phyloP scores from a whole-genome alignment of 164 flowering plant genomes.

The Platanus orientalis region DNA sequence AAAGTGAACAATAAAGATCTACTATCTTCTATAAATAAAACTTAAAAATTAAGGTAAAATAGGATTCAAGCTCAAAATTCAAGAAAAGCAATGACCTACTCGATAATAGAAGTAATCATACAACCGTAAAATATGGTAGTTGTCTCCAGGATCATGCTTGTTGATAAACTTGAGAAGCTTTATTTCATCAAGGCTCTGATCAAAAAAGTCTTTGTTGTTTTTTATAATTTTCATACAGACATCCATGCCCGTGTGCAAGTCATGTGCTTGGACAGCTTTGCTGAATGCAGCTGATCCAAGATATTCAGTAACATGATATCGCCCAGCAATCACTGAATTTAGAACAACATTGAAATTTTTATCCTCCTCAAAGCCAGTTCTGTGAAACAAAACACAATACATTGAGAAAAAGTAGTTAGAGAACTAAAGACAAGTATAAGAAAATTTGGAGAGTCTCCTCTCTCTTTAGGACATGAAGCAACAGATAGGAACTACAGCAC shows the following conservation, averaged over 20 bases:
- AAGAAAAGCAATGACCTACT: slow-evolving; percentile 37
- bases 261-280: slow-evolving; percentile 88
- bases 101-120: slow-evolving; percentile 80
- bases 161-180: slow-evolving; percentile 82
- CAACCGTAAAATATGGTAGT: slow-evolving; percentile 25
- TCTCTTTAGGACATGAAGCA: background rate
- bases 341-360: slow-evolving; percentile 75
- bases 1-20: no score
- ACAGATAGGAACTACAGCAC: background rate
- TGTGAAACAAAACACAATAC: slow-evolving; percentile 19
- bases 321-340: slow-evolving; percentile 75
- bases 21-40: background rate
- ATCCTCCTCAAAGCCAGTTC: slow-evolving; percentile 91
- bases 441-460: background rate
- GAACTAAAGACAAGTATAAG: background rate
- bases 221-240: slow-evolving; percentile 85
- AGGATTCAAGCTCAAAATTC: background rate
- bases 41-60: background rate
- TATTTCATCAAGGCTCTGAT: slow-evolving; percentile 86
- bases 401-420: background rate
- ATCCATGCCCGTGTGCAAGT: slow-evolving; percentile 81
- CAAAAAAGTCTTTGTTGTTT: slow-evolving; percentile 83
- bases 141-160: slow-evolving; percentile 55
- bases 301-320: slow-evolving; percentile 82
- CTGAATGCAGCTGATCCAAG: slow-evolving; percentile 90